phyloP scores from a whole-genome alignment of 768 basidiomycete genomes.

The Galerina marginata region DNA sequence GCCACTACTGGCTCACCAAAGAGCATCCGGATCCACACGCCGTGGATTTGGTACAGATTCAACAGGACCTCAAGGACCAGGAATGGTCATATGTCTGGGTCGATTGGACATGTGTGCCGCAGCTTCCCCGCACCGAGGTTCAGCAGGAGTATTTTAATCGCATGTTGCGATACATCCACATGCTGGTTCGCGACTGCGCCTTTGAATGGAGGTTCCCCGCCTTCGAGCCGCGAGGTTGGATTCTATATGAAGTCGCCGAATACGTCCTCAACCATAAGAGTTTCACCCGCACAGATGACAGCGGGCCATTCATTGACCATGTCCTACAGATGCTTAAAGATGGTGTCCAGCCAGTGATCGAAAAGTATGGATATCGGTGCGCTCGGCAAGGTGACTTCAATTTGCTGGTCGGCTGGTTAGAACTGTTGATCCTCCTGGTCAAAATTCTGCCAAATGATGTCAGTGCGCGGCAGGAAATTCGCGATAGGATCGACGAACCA shows the following conservation, averaged over 20 bases:
- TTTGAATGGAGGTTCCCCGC: slow-evolving; percentile 1
- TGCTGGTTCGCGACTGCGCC: not conserved
- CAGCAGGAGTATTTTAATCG: not conserved
- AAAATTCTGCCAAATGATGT: not conserved
- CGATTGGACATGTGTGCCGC: not conserved
- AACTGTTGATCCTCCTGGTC: not conserved
- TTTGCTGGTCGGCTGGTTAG: not conserved
- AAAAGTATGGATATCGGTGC: not conserved
- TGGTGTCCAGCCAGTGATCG: not conserved
- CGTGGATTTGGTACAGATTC: slow-evolving; percentile 4
- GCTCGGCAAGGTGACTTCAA: not conserved
- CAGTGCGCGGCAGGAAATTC: not conserved
- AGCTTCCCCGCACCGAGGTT: not conserved
- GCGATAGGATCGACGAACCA: not conserved
- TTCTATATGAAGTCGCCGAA: not conserved
- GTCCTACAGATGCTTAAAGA: not conserved
- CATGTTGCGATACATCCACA: not conserved
- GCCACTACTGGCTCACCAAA: slow-evolving; percentile 7
- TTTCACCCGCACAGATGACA: not conserved
- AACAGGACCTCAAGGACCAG: not conserved
- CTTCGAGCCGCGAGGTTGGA: not conserved
- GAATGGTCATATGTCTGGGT: slow-evolving; percentile 2
- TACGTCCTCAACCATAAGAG: not conserved
- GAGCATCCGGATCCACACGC: slow-evolving; percentile 1
- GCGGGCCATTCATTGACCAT: not conserved